phyloP scores from a whole-genome alignment of 2,329 filamentous ascomycete species.

The Talaromyces marneffei region DNA sequence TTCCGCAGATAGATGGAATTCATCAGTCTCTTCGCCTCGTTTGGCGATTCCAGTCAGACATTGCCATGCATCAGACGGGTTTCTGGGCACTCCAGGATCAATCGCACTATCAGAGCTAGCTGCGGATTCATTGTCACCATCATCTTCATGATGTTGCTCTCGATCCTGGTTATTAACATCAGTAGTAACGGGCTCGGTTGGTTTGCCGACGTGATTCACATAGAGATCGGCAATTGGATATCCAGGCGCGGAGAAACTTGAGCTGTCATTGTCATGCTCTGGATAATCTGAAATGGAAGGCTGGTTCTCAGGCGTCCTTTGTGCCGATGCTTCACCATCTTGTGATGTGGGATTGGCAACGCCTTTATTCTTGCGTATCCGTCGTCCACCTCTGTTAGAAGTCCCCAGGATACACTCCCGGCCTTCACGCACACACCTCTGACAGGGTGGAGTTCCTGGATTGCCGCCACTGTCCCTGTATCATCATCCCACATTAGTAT shows the following conservation, averaged over 20 bases:
- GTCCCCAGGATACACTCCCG: slow-evolving; percentile 56
- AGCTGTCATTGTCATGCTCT: slow-evolving; percentile 17
- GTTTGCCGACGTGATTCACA: slow-evolving; percentile 27
- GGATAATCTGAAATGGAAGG: slow-evolving; percentile 23
- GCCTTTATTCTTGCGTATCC: slow-evolving; percentile 51
- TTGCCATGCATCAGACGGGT: slow-evolving; percentile 47
- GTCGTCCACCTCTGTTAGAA: slow-evolving; percentile 54
- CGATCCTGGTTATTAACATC: not conserved
- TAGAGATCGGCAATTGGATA: slow-evolving; percentile 33
- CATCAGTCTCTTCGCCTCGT: slow-evolving; percentile 21
- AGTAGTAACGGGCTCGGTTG: slow-evolving; percentile 22
- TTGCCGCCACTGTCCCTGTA: slow-evolving; percentile 43
- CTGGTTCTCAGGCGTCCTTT: slow-evolving; percentile 24
- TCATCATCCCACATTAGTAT: not conserved
- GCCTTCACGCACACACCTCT: slow-evolving; percentile 52
- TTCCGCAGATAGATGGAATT: not conserved
- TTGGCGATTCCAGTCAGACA: slow-evolving; percentile 43
- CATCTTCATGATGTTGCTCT: slow-evolving; percentile 24
- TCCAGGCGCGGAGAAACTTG: slow-evolving; percentile 21
- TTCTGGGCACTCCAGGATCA: slow-evolving; percentile 37
- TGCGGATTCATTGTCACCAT: slow-evolving; percentile 26
- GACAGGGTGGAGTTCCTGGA: slow-evolving; percentile 50
- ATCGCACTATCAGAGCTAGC: slow-evolving; percentile 35
- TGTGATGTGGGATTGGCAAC: slow-evolving; percentile 6
- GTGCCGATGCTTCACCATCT: slow-evolving; percentile 19